Conservation (phyloP, 2,329 filamentous ascomycete species). For the Colletotrichum cuscutae region DNA sequence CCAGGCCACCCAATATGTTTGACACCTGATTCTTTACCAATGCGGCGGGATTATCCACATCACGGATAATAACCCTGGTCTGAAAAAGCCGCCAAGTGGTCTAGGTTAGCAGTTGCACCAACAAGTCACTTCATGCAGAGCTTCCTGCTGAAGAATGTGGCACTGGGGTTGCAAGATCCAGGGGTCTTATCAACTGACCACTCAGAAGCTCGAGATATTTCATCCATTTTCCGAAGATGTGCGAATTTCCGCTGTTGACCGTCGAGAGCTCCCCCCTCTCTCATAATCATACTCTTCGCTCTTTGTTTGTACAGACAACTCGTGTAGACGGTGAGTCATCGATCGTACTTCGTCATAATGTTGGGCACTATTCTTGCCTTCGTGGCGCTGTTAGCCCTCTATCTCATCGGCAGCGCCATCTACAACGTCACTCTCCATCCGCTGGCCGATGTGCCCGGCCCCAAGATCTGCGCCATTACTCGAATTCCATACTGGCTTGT, state of each 20-base stretch:
- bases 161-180: neutral
- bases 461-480: conserved; percentile 34
- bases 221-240: neutral
- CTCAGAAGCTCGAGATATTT: conserved; percentile 3
- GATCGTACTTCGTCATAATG: neutral
- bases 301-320: neutral
- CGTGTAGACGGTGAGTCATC: neutral
- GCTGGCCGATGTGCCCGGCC: conserved; percentile 38
- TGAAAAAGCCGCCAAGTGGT: no score
- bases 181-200: neutral
- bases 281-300: neutral
- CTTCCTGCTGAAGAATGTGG: neutral
- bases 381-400: conserved; percentile 12
- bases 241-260: neutral
- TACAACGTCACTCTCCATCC: conserved; percentile 40
- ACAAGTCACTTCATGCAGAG: neutral
- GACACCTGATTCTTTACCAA: no score
- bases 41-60: no score
- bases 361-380: neutral
- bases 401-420: conserved; percentile 28
- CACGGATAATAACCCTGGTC: no score
- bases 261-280: neutral
- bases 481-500: conserved; percentile 40
- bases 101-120: no score
- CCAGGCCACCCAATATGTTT: no score